Base-by-base conservation (phyloP, 2,329 filamentous ascomycete genomes). In the Cordyceps javanica region DNA sequence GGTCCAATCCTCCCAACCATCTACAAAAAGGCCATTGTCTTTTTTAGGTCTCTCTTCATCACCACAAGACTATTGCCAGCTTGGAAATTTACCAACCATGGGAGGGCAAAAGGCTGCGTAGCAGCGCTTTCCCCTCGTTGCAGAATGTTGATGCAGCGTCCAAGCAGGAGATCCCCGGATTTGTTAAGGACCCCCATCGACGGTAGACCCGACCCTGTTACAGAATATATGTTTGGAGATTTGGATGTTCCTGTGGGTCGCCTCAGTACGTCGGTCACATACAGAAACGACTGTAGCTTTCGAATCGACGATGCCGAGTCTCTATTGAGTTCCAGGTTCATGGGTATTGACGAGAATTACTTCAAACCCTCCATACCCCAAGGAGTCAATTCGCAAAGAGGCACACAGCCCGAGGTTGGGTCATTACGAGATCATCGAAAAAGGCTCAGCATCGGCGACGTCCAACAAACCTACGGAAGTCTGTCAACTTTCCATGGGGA, bases 1-100 rank as follows among this genome's bases (percentile, higher is more conserved):
- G 82, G 81, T 8, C 77, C 77, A 11, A 78, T 76, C 32, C 76
- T 97, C 53, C 91, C 94, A 14, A 93, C 90, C 54, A 86, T 96
- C 59, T 99, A 99, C 80, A 99, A 99, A 75, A 94, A 96, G 74
- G 91, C 90, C 65, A 96, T 99, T 62, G 89, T 97, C 63, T 85
- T 97, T 65, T 97, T 97, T 73, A 84, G 94, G 60, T 91, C 91
- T 2, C 80, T 99, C 46, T 96, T 90, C 70, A 85, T 90, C 51
- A 89, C 89, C 56, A 84, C 90, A 41, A 88, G 90, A 65, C 82
- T 97, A 61, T 76, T 96, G 61, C 94, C 94, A 2, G 86, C 89
- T 25, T 96, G 89, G 86, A 95, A 88, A 73, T 88, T 96, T 67
- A 85, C 80, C 41, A 82, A 88, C 67, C 87, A 89, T 66, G 85